Base-by-base conservation (phyloP, 2,329 filamentous ascomycete genomes). In the Colletotrichum tropicale region DNA sequence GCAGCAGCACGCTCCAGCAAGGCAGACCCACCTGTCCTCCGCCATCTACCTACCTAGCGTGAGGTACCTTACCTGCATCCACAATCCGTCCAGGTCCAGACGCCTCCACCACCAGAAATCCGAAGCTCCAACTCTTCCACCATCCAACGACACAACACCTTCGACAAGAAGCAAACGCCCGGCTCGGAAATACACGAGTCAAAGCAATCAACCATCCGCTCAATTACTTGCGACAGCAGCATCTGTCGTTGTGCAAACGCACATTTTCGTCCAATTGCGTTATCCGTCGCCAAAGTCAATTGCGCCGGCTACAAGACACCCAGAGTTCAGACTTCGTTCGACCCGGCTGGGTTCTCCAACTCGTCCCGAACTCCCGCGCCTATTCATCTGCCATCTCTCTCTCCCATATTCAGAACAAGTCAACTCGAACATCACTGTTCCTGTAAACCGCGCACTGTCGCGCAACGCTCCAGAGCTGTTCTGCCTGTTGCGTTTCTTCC, bases 71-170 rank as follows among this genome's bases (percentile, higher is more conserved):
- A 66, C 38, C 32, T 21, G 32, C 52, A 58, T 26, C 48, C 65
- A 66, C 43, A 24, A 8, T 52, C 43, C 43, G 65, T 24, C 34
- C 32, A 66, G 65, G 52, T 48, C 66, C 71, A 70, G 71, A 64
- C 43, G 38, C 38, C 71, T 66, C 43, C 43, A 52, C 60, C 60
- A 60, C 68, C 28, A 65, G 21, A 52, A 43, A 34, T 26, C 68
- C 72, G 68, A 43, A 68, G 66, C 68, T 75, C 32, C 72, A 43
- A 71, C n/a, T 60, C 66, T 70, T 52, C 36, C 21, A 21, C 64
- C 55, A 61, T 34, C n/a, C 32, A 71, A 32, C 66, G 52, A 38
- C 30, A 26, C 30, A 36, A 70, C 61, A 65, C 21, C 34, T 65
- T 13, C 32, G 28, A 65, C 2, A 2, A 65, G 15, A 36, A 24